Percentiles rank a stretch among this genome's conserved stretches.
Evolutionary conservation across 2,329 filamentous ascomycete species (phyloP).

Genomic region (Alternaria brassicae): DNA sequence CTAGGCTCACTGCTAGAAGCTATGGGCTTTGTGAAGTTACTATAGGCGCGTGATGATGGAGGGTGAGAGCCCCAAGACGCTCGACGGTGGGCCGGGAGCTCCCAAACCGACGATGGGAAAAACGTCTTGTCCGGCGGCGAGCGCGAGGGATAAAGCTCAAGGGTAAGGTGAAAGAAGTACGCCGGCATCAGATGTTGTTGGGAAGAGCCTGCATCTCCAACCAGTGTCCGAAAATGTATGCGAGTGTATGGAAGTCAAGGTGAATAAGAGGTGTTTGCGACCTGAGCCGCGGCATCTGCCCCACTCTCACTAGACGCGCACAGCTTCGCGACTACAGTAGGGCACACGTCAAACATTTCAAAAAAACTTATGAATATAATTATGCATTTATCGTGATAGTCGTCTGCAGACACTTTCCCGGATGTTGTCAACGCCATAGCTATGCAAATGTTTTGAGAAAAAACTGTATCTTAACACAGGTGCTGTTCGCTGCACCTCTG

Average conservation of each 20-base stretch:
- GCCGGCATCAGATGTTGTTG: conserved; percentile 58
- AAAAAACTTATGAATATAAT: background rate
- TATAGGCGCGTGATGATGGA: conserved; percentile 22
- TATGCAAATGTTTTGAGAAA: conserved; percentile 35
- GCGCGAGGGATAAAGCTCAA: conserved; percentile 63
- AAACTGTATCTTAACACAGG: conserved; percentile 16
- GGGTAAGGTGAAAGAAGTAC: conserved; percentile 68
- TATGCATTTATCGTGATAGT: conserved; percentile 3
- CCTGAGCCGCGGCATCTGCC: conserved; percentile 12
- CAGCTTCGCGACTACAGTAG: background rate
- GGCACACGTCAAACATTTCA: background rate
- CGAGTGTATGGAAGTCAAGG: background rate
- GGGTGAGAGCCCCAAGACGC: conserved; percentile 47
- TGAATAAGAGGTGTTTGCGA: conserved; percentile 11
- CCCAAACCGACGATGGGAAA: conserved; percentile 51
- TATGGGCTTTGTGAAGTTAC: conserved; percentile 22
- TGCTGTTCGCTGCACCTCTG: conserved; percentile 18
- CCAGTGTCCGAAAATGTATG: background rate
- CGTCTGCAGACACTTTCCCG: conserved; percentile 4
- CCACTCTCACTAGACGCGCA: background rate
- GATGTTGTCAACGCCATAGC: conserved; percentile 29
- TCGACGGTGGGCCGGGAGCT: conserved; percentile 53
- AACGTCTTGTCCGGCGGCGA: conserved; percentile 45
- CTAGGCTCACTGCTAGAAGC: conserved; percentile 38
- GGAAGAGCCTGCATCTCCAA: conserved; percentile 22